phyloP scores from a whole-genome alignment of 345 rosid species.

The Camelina laxa region DNA sequence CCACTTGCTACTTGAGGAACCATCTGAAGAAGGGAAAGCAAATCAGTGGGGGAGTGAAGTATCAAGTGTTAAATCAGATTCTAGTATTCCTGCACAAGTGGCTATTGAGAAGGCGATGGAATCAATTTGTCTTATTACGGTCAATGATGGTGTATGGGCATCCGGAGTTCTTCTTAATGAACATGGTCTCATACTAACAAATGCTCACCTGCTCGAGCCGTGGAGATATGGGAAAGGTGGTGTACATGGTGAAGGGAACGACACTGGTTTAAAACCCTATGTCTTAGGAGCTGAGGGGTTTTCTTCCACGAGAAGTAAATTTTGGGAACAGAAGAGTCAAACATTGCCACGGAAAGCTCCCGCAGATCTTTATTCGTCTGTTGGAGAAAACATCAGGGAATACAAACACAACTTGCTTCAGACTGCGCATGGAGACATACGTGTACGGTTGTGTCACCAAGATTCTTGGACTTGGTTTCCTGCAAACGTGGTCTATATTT shows the following conservation, averaged over 20 bases:
- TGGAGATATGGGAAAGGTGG: slow-evolving; percentile 89
- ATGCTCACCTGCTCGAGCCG: slow-evolving; percentile 95
- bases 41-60: slow-evolving; percentile 49
- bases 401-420: slow-evolving; percentile 47
- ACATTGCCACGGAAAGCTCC: slow-evolving; percentile 33
- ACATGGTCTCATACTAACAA: slow-evolving; percentile 84
- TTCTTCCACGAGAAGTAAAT: slow-evolving; percentile 42
- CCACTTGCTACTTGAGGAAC: slow-evolving; percentile 74
- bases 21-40: slow-evolving; percentile 58
- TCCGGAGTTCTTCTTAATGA: slow-evolving; percentile 84
- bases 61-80: slow-evolving; percentile 22
- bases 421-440: slow-evolving; percentile 52
- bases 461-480: slow-evolving; percentile 80
- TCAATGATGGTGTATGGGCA: slow-evolving; percentile 88
- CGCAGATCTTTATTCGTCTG: slow-evolving; percentile 37
- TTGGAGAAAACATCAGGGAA: slow-evolving; percentile 39
- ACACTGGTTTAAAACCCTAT: slow-evolving; percentile 27
- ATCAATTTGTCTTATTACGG: slow-evolving; percentile 80
- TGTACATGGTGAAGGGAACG: slow-evolving; percentile 47
- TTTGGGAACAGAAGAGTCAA: slow-evolving; percentile 41
- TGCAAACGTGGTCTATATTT: slow-evolving; percentile 73
- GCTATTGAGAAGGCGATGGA: slow-evolving; percentile 64
- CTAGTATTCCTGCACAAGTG: slow-evolving; percentile 41
- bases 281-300: slow-evolving; percentile 42
- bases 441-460: slow-evolving; percentile 71